Evolutionary conservation across 2,329 filamentous ascomycete genomes (phyloP).

Genomic region (Aspergillus fumigatiaffinis): DNA sequence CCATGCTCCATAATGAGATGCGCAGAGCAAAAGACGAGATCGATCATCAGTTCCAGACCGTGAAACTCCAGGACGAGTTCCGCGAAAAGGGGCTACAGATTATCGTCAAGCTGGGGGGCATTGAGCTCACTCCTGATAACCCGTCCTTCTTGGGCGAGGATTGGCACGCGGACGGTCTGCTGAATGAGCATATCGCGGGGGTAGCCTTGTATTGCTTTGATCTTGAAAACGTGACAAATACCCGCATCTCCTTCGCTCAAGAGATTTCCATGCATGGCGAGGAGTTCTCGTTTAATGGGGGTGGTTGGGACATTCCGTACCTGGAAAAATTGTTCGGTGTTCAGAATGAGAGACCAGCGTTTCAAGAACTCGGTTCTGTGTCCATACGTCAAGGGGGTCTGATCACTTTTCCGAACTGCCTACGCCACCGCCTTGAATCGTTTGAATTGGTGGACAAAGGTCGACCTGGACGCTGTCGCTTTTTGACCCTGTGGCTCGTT

Average conservation of each 20-base stretch:
- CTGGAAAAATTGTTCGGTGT: slow-evolving; percentile 5
- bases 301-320: slow-evolving; percentile 8
- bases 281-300: neutral
- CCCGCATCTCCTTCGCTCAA: slow-evolving; percentile 9
- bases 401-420: slow-evolving; percentile 9
- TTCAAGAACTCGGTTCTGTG: slow-evolving; percentile 12
- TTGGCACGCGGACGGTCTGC: slow-evolving; percentile 9
- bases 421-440: slow-evolving; percentile 6
- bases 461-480: slow-evolving; percentile 6
- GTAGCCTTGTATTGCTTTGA: slow-evolving; percentile 5
- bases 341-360: neutral
- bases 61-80: slow-evolving; percentile 11
- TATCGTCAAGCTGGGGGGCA: slow-evolving; percentile 7
- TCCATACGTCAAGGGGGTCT: slow-evolving; percentile 7
- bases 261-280: neutral
- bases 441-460: slow-evolving; percentile 8
- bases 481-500: slow-evolving; percentile 10
- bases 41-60: slow-evolving; percentile 11
- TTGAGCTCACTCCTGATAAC: slow-evolving; percentile 9
- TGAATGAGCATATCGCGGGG: slow-evolving; percentile 8
- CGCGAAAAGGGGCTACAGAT: slow-evolving; percentile 13
- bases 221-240: slow-evolving; percentile 5
- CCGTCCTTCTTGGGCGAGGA: slow-evolving; percentile 7
- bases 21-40: neutral
- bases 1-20: neutral